These are phyloP conservation scores for Miscanthus lutarioriparius DNA, from an alignment of 176 grass and related monocot genomes.

Conservation along the genomic window DNA sequence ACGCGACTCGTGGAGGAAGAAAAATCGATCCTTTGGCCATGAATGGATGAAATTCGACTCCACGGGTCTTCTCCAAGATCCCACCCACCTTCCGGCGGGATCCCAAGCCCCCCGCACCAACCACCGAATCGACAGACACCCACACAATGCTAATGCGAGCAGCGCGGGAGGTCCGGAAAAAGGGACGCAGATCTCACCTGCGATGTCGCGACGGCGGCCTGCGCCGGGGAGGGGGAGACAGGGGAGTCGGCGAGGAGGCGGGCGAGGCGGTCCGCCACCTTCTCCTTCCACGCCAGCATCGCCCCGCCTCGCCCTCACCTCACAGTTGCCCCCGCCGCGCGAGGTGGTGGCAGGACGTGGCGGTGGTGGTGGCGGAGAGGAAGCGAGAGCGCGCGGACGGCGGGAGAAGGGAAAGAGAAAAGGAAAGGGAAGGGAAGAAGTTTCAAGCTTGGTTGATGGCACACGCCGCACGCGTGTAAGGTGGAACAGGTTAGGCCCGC, in stretches of 20 bases:
- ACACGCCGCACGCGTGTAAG: slow-evolving; percentile 8
- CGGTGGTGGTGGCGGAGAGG: neutral
- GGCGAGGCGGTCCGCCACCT: slow-evolving; percentile 48
- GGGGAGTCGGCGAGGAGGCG: slow-evolving; percentile 47
- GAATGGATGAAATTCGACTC: neutral
- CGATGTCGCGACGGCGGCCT: slow-evolving; percentile 14
- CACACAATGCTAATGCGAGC: neutral
- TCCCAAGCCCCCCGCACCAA: neutral
- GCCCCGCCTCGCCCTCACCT: neutral
- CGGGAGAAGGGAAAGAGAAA: neutral
- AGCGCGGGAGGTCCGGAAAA: neutral
- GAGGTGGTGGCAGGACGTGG: neutral
- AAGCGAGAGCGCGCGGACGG: neutral
- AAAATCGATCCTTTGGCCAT: neutral
- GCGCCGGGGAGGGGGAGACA: neutral
- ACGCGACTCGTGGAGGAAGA: neutral
- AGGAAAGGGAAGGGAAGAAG: too few relatives aligned
- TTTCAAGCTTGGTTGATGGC: neutral
- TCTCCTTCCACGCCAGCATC: slow-evolving; percentile 66
- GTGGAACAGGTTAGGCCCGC: neutral
- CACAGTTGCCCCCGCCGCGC: neutral
- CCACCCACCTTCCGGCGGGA: neutral
- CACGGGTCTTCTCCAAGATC: neutral
- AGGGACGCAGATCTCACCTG: slow-evolving; percentile 24
- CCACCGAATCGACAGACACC: neutral